These are phyloP conservation scores for Aureobasidium pullulans DNA, from an alignment of 2,329 filamentous ascomycete species.

Conservation along the genomic window DNA sequence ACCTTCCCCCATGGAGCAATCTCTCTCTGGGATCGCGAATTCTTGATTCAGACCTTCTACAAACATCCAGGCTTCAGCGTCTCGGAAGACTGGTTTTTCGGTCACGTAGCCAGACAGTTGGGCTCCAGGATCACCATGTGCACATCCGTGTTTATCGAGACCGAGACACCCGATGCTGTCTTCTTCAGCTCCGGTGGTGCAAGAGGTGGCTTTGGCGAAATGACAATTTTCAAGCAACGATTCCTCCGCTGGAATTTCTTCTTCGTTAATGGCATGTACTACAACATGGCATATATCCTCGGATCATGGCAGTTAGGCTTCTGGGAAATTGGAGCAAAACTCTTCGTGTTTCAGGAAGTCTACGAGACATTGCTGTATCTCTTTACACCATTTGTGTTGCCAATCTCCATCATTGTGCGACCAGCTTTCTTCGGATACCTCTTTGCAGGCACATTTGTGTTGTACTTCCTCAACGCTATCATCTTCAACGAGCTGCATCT, in stretches of 20 bases:
- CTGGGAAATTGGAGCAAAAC: conserved; percentile 44
- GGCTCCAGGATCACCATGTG: conserved; percentile 44
- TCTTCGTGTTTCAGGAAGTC: conserved; percentile 44
- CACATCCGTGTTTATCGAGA: conserved; percentile 44
- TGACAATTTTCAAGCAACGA: conserved; percentile 46
- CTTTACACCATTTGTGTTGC: conserved; percentile 38
- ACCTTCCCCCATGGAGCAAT: conserved; percentile 48
- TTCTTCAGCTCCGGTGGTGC: conserved; percentile 34
- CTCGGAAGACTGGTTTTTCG: conserved; percentile 48
- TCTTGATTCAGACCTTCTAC: conserved; percentile 39
- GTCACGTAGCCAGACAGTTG: conserved; percentile 38
- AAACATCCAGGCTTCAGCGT: conserved; percentile 45
- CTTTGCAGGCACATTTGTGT: conserved; percentile 29
- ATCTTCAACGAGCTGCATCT: conserved; percentile 46
- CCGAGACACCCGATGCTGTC: conserved; percentile 39
- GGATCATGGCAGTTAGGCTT: conserved; percentile 41
- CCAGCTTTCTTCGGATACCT: conserved; percentile 36
- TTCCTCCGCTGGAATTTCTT: conserved; percentile 49
- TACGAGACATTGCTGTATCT: conserved; percentile 43
- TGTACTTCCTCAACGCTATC: conserved; percentile 38
- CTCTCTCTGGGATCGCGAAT: conserved; percentile 41
- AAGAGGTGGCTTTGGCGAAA: conserved; percentile 45
- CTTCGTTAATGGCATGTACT: conserved; percentile 43
- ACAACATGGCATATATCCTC: conserved; percentile 42
- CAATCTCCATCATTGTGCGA: conserved; percentile 38